Evolutionary conservation across 106 monocot species (phyloP).

Genomic region (Narthecium ossifragum): DNA sequence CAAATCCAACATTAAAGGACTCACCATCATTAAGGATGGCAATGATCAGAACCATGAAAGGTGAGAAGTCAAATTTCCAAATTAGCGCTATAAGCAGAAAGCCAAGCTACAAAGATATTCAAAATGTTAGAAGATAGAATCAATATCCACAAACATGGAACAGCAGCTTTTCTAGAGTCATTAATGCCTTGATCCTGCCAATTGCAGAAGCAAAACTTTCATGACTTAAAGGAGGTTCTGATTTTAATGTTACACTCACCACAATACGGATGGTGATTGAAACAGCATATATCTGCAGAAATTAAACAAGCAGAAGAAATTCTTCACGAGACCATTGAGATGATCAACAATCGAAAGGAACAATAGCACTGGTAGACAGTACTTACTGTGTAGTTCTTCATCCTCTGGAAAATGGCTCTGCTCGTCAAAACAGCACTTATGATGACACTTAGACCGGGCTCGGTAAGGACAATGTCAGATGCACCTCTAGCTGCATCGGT

Average conservation of each 20-base stretch:
- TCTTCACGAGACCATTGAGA: conserved; percentile 13
- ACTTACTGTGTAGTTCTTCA: conserved; percentile 95
- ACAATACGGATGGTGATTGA: conserved; percentile 98
- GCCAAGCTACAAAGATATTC: conserved; percentile 45
- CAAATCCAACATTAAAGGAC: background rate
- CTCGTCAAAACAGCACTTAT: conserved; percentile 97
- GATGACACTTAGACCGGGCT: conserved; percentile 96
- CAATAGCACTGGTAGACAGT: background rate
- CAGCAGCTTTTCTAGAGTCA: no score
- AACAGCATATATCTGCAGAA: conserved; percentile 83
- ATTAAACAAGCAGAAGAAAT: conserved; percentile 2
- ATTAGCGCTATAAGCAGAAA: conserved; percentile 91
- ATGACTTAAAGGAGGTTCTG: background rate
- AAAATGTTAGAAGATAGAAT: background rate
- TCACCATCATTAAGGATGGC: conserved; percentile 92
- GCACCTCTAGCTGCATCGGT: conserved; percentile 96
- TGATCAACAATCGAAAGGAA: background rate
- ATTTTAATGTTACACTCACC: conserved; percentile 42
- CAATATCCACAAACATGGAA: no score
- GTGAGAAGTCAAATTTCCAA: conserved; percentile 94
- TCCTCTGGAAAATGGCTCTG: conserved; percentile 96
- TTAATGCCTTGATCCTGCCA: no score
- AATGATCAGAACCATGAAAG: conserved; percentile 97
- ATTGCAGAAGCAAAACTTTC: no score
- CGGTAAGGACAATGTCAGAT: conserved; percentile 93